phyloP scores from a whole-genome alignment of 2,329 filamentous ascomycete species.

The Pseudogymnoascus sp. region DNA sequence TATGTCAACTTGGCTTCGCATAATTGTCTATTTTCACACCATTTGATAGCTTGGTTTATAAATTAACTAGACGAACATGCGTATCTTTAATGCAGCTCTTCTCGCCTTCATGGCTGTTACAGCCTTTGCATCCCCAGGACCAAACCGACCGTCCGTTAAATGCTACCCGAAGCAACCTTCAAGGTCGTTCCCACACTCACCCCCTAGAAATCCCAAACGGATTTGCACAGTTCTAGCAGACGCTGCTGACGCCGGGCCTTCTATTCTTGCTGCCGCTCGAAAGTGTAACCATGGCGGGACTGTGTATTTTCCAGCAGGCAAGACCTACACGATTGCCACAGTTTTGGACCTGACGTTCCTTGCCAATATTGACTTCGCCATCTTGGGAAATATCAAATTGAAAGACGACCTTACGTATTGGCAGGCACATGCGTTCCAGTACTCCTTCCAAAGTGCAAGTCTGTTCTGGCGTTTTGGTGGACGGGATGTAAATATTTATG shows the following conservation, averaged over 20 bases:
- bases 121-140: background rate
- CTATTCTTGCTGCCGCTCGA: conserved; percentile 44
- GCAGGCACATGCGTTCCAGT: conserved; percentile 46
- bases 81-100: background rate
- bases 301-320: conserved; percentile 43
- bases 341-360: conserved; percentile 50
- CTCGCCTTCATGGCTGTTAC: background rate
- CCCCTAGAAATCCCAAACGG: background rate
- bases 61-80: background rate
- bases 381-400: conserved; percentile 31
- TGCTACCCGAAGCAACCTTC: background rate
- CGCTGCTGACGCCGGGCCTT: conserved; percentile 20
- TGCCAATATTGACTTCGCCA: conserved; percentile 47
- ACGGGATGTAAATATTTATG: conserved; percentile 50
- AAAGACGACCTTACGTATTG: conserved; percentile 51
- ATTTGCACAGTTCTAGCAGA: background rate
- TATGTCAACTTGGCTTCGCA: background rate
- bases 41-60: background rate
- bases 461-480: conserved; percentile 53
- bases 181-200: background rate
- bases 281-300: conserved; percentile 51
- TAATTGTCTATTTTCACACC: background rate
- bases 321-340: conserved; percentile 44
- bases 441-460: conserved; percentile 48
- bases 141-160: background rate